These are phyloP conservation scores for Strigomonas culicis DNA, from an alignment of 208 protist genomes.

Conservation along the genomic window DNA sequence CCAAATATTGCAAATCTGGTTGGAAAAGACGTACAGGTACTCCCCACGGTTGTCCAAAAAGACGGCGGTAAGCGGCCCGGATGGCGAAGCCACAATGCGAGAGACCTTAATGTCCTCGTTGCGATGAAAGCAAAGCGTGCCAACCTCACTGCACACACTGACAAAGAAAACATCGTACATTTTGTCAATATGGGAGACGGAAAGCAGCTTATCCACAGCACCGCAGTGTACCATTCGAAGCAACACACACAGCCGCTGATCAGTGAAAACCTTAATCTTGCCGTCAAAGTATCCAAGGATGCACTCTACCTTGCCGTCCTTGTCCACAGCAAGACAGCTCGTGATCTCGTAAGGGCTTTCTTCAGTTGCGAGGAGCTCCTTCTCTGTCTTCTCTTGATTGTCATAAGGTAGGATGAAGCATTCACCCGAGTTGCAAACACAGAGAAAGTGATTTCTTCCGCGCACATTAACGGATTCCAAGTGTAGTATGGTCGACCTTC, in stretches of 20 bases:
- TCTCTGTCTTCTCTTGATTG: constrained; percentile 10
- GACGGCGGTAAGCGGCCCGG: constrained; percentile 52
- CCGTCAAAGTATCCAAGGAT: constrained; percentile 42
- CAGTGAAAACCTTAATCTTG: constrained; percentile 35
- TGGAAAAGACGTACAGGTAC: constrained; percentile 56
- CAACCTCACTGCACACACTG: constrained; percentile 49
- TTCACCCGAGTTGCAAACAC: constrained; percentile 27
- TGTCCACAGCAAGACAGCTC: constrained; percentile 32
- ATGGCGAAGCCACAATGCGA: constrained; percentile 51
- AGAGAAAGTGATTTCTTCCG: constrained; percentile 14
- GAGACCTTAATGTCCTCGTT: constrained; percentile 38
- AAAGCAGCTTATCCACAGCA: constrained; percentile 23
- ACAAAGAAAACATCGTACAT: constrained; percentile 46
- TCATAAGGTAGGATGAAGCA: constrained; percentile 24
- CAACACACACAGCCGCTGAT: constrained; percentile 12
- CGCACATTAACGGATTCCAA: not conserved
- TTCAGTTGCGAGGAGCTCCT: constrained; percentile 24
- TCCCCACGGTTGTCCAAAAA: constrained; percentile 44
- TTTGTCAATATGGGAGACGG: constrained; percentile 23
- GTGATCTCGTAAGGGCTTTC: constrained; percentile 30
- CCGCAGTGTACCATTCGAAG: constrained; percentile 36
- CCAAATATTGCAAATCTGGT: constrained; percentile 60
- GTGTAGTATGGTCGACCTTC: not conserved
- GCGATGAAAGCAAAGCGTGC: constrained; percentile 63
- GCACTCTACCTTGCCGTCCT: constrained; percentile 16